phyloP scores from a whole-genome alignment of 129 eudicot species.

The Ambrosia artemisiifolia region DNA sequence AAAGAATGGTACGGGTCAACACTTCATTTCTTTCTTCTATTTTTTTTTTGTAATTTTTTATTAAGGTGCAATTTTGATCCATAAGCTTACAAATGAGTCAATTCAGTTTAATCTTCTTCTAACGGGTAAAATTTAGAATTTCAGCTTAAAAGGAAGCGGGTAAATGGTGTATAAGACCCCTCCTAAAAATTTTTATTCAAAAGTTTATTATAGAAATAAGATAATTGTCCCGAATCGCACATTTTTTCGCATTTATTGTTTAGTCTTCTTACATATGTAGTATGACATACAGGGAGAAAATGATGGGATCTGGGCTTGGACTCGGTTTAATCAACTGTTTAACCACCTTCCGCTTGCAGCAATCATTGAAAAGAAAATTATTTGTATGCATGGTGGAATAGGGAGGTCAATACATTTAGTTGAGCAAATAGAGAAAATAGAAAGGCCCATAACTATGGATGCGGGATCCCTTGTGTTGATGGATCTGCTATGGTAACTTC shows the following conservation, averaged over 20 bases:
- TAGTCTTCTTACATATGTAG: background rate
- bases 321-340: slow-evolving; percentile 88
- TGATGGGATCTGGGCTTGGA: slow-evolving; percentile 99
- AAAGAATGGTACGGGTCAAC: slow-evolving; percentile 74
- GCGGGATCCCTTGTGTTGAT: slow-evolving; percentile 94
- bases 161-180: background rate
- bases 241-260: background rate
- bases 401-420: slow-evolving; percentile 96
- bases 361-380: slow-evolving; percentile 84
- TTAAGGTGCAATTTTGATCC: background rate
- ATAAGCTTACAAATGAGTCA: background rate
- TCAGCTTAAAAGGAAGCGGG: background rate
- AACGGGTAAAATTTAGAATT: background rate
- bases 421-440: slow-evolving; percentile 94
- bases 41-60: background rate
- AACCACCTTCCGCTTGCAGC: slow-evolving; percentile 97
- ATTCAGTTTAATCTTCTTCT: background rate
- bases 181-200: background rate
- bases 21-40: background rate
- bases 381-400: slow-evolving; percentile 98
- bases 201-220: background rate
- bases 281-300: slow-evolving; percentile 69
- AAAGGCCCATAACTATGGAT: slow-evolving; percentile 99
- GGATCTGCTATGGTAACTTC: slow-evolving; percentile 81
- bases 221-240: background rate